Evolutionary conservation across 352 stramenopile genomes (phyloP).

Genomic region (Globisporangium nodosum): DNA sequence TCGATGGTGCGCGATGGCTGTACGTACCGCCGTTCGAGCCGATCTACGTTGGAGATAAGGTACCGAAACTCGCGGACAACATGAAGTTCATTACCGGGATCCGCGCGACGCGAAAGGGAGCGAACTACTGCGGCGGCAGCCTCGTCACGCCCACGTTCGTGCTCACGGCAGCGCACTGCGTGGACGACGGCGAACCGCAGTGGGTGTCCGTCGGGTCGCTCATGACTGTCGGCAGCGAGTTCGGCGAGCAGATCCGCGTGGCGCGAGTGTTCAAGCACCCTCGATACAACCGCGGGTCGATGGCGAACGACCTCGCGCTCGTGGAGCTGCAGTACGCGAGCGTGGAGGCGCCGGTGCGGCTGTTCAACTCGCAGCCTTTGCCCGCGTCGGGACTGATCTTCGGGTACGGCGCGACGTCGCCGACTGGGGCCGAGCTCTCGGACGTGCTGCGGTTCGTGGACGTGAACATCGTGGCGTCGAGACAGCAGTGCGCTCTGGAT

Average conservation of each 20-base stretch:
- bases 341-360: conserved; percentile 9
- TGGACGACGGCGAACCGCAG: conserved; percentile 11
- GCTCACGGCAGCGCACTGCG: too few species aligned
- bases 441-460: conserved; percentile 15
- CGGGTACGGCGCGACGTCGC: conserved; percentile 10
- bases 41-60: conserved; percentile 1
- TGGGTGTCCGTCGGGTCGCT: conserved; percentile 23
- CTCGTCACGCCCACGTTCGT: conserved; percentile 6
- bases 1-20: background rate
- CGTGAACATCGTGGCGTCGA: conserved; percentile 9
- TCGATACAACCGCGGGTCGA: conserved; percentile 6
- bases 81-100: conserved; percentile 10
- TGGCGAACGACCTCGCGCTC: conserved; percentile 18
- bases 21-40: background rate
- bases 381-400: conserved; percentile 6
- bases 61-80: background rate
- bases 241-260: conserved; percentile 26
- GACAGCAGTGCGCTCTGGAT: conserved; percentile 8
- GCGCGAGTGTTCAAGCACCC: conserved; percentile 18
- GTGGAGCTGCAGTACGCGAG: conserved; percentile 19
- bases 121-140: conserved; percentile 10
- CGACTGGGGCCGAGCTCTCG: conserved; percentile 6
- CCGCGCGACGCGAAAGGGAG: conserved; percentile 1
- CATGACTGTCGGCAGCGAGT: conserved; percentile 8
- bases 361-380: conserved; percentile 15